phyloP scores from a whole-genome alignment of 2,329 filamentous ascomycete genomes.

The Chrysosporium keratinophilum region DNA sequence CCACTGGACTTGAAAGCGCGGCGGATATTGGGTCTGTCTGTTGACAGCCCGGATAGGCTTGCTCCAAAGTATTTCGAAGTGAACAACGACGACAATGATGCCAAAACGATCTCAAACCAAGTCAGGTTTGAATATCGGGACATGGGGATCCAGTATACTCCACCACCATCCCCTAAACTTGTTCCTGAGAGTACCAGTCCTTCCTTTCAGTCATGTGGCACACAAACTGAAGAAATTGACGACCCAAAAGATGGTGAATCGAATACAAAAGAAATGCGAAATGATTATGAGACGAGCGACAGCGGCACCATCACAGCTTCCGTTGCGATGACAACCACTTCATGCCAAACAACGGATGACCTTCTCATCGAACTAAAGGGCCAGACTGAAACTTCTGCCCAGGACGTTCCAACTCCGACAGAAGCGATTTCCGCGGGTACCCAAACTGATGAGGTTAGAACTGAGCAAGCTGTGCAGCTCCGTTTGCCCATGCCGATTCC shows the following conservation, averaged over 20 bases:
- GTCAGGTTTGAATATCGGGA: constrained; percentile 55
- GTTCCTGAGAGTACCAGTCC: constrained; percentile 28
- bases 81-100: constrained; percentile 32
- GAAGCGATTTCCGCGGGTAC: constrained; percentile 17
- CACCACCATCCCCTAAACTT: constrained; percentile 62
- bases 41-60: constrained; percentile 23
- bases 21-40: constrained; percentile 37
- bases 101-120: constrained; percentile 21
- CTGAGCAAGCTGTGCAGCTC: constrained; percentile 4
- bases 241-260: not conserved
- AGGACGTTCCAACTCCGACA: constrained; percentile 9
- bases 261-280: not conserved
- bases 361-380: constrained; percentile 30
- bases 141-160: constrained; percentile 71
- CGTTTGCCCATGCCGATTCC: constrained; percentile 49
- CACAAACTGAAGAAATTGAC: not conserved
- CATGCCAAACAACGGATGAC: constrained; percentile 35
- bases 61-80: not conserved
- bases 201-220: constrained; percentile 3
- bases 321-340: constrained; percentile 33
- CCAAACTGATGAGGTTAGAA: constrained; percentile 27
- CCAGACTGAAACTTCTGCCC: constrained; percentile 16
- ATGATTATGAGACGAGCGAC: constrained; percentile 19
- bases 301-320: constrained; percentile 26
- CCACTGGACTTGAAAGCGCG: constrained; percentile 34